Evolutionary conservation across 2,329 filamentous ascomycete species (phyloP), one percentile per base, ranked within the genome.

Genomic region (Fusarium sp.): DNA sequence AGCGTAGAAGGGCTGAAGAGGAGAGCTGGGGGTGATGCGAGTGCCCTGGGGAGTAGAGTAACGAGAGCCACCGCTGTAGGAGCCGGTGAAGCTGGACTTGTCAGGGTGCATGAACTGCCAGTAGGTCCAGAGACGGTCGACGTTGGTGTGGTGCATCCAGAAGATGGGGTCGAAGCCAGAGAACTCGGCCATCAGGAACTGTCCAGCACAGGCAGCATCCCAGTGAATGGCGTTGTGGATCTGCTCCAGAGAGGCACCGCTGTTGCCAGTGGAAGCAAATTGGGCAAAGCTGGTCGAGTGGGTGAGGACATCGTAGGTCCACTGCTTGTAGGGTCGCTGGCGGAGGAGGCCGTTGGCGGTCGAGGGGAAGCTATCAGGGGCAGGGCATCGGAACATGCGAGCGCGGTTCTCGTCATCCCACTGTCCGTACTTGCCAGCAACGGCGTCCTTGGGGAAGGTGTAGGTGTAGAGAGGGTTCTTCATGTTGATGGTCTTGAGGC

Each of bases 61-160:
- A 32, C 80, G 79, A 6, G 82, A 76, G 6, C 75, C 69, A 33
- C 81, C 82, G 3, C 22, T 47, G 73, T 85, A 86, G 7, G 82
- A 79, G 56, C 70, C 73, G 35, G 66, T 75, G 75, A 86, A 84
- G 33, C 83, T 78, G 63, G 77, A 71, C 68, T 81, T 73, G 54
- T 76, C 69, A 25, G 84, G 84, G 66, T 79, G 75, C 60, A 88
- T 83, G 32, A 82, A 83, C 76, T 87, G 83, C 85, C 84, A 89
- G 74, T 87, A 85, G n/a, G 89, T 86, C 81, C 91, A 92, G 40
- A 93, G 84, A 45, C 91, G 88, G 76, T 93, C 90, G 63, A 93
- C 86, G 75, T 93, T 90, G 77, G 86, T 81, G 81, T 87, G 87
- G 69, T 87, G 86, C 30, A 87, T 78, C 85, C 77, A 85, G 82